Evolutionary conservation across 257 asterid species (phyloP).

Genomic region (Solanum gandarillasii): DNA sequence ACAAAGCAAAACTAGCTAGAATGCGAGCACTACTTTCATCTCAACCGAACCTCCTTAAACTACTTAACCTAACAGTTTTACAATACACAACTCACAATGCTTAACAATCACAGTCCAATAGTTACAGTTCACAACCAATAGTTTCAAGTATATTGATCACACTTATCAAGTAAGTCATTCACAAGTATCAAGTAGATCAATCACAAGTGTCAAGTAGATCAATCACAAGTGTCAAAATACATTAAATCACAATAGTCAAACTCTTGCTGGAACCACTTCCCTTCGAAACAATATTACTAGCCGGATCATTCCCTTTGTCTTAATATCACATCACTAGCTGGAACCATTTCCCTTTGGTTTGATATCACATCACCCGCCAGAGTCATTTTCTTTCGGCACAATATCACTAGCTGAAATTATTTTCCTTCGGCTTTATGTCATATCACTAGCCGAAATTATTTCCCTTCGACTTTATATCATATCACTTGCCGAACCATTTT

Average conservation of each 20-base stretch:
- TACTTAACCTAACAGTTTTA: neutral
- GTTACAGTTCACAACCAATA: neutral
- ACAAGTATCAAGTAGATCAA: no score
- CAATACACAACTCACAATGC: neutral
- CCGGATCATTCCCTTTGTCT: no score
- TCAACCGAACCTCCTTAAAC: neutral
- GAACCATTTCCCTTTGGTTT: neutral
- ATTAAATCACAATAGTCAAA: neutral
- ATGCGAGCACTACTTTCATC: neutral
- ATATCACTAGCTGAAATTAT: no score
- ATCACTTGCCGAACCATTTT: neutral
- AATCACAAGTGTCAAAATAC: neutral
- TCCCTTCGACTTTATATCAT: no score
- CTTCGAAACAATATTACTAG: no score
- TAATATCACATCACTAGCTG: neutral
- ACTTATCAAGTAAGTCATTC: neutral
- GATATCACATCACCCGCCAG: neutral
- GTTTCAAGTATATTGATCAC: neutral
- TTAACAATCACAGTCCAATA: neutral
- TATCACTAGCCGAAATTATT: neutral
- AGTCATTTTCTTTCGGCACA: no score
- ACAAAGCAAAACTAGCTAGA: no score
- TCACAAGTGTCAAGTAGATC: neutral
- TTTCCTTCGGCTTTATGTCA: no score
- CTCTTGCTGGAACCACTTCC: neutral